Percentiles rank a stretch among this genome's conserved stretches.
These are phyloP conservation scores for Balamuthia mandrillaris DNA, from an alignment of 208 protist genomes.

Conservation along the genomic window DNA sequence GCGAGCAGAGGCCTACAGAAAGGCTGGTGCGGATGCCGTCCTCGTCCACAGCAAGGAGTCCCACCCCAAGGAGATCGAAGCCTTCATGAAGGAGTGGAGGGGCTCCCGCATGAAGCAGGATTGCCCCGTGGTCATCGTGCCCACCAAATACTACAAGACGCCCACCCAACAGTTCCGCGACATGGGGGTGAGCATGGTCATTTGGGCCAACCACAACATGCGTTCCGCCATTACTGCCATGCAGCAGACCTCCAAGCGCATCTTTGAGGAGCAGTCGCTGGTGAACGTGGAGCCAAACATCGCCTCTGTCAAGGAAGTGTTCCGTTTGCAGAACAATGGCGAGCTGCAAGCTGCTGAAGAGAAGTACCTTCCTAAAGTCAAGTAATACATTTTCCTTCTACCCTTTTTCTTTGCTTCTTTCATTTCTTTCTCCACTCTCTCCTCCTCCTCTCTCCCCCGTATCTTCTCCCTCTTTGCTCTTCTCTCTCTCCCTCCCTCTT, in stretches of 20 bases:
- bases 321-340: constrained; percentile 68
- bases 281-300: constrained; percentile 63
- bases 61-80: constrained; percentile 70
- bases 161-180: constrained; percentile 67
- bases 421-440: too few species aligned
- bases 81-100: constrained; percentile 75
- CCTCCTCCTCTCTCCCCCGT: too few species aligned
- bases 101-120: constrained; percentile 45
- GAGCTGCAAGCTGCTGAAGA: constrained; percentile 71
- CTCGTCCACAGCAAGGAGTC: constrained; percentile 76
- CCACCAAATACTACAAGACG: constrained; percentile 75
- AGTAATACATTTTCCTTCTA: too few species aligned
- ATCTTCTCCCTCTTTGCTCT: too few species aligned
- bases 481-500: too few species aligned
- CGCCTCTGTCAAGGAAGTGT: constrained; percentile 74
- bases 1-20: constrained; percentile 70
- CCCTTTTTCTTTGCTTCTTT: too few species aligned
- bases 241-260: constrained; percentile 68
- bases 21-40: constrained; percentile 76
- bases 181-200: constrained; percentile 69
- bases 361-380: constrained; percentile 70
- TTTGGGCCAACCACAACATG: constrained; percentile 79
- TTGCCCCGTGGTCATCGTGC: constrained; percentile 78
- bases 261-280: constrained; percentile 69
- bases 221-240: constrained; percentile 66